A percentile compares a stretch with the other conserved stretches of the same genome.
phyloP scores from a whole-genome alignment of 1,139 yeast species.

The Scheffersomyces stambukii region DNA sequence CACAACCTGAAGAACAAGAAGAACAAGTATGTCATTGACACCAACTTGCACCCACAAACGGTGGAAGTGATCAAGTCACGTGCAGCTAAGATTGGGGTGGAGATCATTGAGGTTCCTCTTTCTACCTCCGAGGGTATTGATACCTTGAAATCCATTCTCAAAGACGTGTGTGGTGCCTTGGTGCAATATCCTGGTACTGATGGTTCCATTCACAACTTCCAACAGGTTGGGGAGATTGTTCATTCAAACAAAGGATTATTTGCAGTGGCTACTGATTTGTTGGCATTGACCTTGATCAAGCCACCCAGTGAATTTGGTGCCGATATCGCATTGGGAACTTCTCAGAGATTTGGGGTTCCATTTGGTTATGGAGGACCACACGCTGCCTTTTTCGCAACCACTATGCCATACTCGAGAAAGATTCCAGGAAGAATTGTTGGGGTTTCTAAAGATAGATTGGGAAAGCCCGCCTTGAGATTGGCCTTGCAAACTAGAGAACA shows the following conservation, averaged over 20 bases:
- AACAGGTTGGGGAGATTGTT: constrained; percentile 55
- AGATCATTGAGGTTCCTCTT: constrained; percentile 57
- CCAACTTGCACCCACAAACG: constrained; percentile 81
- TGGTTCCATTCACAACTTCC: constrained; percentile 61
- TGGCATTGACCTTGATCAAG: constrained; percentile 80
- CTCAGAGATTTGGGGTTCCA: constrained; percentile 97
- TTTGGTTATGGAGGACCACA: constrained; percentile 99
- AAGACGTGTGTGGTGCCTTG: constrained; percentile 70
- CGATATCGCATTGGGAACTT: constrained; percentile 86
- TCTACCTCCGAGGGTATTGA: constrained; percentile 44
- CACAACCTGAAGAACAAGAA: constrained; percentile 67
- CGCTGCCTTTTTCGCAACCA: constrained; percentile 93
- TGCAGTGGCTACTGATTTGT: constrained; percentile 83
- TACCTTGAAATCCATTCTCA: constrained; percentile 29
- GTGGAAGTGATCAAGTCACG: constrained; percentile 73
- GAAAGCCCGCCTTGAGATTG: constrained; percentile 81
- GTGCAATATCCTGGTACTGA: constrained; percentile 90
- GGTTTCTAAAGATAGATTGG: constrained; percentile 85
- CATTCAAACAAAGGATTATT: constrained; percentile 73
- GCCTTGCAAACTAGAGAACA: constrained; percentile 98
- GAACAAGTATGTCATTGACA: constrained; percentile 65
- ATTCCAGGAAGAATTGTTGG: constrained; percentile 97
- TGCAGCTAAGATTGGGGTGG: constrained; percentile 70
- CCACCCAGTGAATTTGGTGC: constrained; percentile 88
- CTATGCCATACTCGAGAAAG: constrained; percentile 74